Evolutionary conservation across 108 stramenopile species (phyloP), one percentile per base, ranked within the genome.

Genomic region (Skeletonema menzelii): DNA sequence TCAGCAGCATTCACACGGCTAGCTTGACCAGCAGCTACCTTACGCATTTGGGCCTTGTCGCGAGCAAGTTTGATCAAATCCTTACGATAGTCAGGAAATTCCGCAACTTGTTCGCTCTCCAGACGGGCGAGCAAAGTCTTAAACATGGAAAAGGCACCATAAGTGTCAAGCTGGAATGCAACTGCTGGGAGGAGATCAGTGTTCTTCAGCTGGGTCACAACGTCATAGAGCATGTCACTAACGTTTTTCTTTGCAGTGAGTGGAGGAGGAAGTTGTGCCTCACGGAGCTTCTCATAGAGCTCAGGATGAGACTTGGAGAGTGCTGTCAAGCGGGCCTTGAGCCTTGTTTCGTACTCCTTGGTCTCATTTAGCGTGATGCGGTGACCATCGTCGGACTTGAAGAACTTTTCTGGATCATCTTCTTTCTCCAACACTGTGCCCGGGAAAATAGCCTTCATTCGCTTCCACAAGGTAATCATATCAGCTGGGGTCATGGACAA

Each of bases 101-200:
- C 93, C 24, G 80, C 73, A 74, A 91, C 78, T 80, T 99, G 97
- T 60, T 90, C 95, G 34, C 82, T 90, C 77, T 98, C 99, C 22
- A 98, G 84, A 22, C 90, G 87, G 40, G 65, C 75, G 6, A 98
- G 90, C 22, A 99, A 84, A 30, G 88, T 89, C 84, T 98, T 97
- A 78, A 99, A 99, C 93, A 98, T 97, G 67, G 92, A 79, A 70
- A 98, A 96, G 20, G 96, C 97, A 56, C 96, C 91, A 72, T 97
- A 98, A n/a, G 95, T 96, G 73, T 97, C 95, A 40, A 99, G 91
- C 77, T 98, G 97, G 76, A 99, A 99, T n/a, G 95, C 95, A 73
- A 98, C 95, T 11, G 97, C 97, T 26, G 97, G 97, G 60, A 97
- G 84, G 59, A 98, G 85, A 34, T 96, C 95, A 64, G 67, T 77